Evolutionary conservation across 176 grass and related monocot genomes (phyloP), one percentile per base, ranked within the genome.

Genomic region (Bolboschoenus planiculmis): DNA sequence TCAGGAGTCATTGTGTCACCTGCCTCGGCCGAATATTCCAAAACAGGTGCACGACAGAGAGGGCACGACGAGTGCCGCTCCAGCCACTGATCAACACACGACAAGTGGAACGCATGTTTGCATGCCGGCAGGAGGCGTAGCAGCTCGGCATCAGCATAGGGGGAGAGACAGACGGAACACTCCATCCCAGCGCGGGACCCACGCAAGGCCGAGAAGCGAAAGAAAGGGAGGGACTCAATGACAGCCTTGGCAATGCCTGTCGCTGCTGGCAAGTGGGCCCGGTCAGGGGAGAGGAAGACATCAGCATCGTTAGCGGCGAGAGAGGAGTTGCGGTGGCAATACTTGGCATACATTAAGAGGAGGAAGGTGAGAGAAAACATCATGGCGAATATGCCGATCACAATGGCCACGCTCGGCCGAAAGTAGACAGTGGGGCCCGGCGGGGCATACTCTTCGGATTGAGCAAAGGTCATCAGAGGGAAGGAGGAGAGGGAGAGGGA

Each of bases 321-420:
- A 30, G 63, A 5, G 21, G 79, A 15, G 18, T 85, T 66, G 10
- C 83, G 34, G 79, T 90, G 89, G 90, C 96, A 95, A 84, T 95
- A 95, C 83, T 99, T 99, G 70, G 96, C 93, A 81, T 99, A 99
- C 87, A 99, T 87, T 53, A 99, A 87, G 56, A 99, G 86, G 34
- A 99, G 24, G 55, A 95, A 87, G 75, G 88, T 99, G 84, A 95
- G 87, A 24, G 93, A 88, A 84, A 99, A 99, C 84, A 93, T 91
- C 83, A 95, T 81, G 80, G 89, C 83, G 86, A 99, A 95, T 26
- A 99, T 87, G 67, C 93, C 91, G 29, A 99, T 87, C 37, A 99
- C 96, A 62, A 99, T 93, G 63, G 83, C 91, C 5, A 99, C 89
- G 63, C 91, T 90, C 0, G 96, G 93, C 0, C 91, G 87, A 61